Conservation (phyloP, 2,329 filamentous ascomycete genomes). For the Fusarium sp. region DNA sequence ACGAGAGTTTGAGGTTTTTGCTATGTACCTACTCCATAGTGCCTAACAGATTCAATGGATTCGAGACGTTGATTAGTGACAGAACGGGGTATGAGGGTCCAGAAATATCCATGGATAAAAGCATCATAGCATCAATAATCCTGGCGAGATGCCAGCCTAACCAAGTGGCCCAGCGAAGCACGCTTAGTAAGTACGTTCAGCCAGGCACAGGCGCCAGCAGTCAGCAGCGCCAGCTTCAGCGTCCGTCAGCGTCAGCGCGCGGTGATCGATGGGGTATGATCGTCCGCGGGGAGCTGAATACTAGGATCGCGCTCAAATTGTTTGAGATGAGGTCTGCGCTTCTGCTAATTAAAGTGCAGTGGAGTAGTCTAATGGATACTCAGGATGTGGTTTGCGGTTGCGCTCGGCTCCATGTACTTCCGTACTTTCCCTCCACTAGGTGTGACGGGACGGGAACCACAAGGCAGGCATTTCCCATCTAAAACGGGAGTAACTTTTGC, state of each 20-base stretch:
- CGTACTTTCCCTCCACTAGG: background rate
- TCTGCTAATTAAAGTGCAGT: conserved; percentile 33
- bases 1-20: background rate
- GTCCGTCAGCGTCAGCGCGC: conserved; percentile 45
- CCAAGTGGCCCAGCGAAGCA: conserved; percentile 19
- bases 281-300: conserved; percentile 27
- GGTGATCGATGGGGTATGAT: conserved; percentile 38
- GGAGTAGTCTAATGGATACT: conserved; percentile 13
- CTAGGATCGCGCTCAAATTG: conserved; percentile 19
- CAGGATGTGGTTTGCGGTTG: conserved; percentile 22
- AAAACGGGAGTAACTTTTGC: no score
- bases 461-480: background rate
- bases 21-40: background rate
- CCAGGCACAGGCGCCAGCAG: conserved; percentile 36
- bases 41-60: background rate
- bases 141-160: conserved; percentile 20
- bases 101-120: conserved; percentile 7
- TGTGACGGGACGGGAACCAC: background rate
- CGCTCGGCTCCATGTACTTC: conserved; percentile 35
- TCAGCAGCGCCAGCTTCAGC: conserved; percentile 41
- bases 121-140: conserved; percentile 24
- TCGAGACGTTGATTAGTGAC: conserved; percentile 11
- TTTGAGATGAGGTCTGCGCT: conserved; percentile 17
- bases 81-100: conserved; percentile 10
- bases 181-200: conserved; percentile 8